These are phyloP conservation scores for Marchantia paleacea DNA, from an alignment of 225 moss, liverwort and hornwort genomes.

Conservation along the genomic window DNA sequence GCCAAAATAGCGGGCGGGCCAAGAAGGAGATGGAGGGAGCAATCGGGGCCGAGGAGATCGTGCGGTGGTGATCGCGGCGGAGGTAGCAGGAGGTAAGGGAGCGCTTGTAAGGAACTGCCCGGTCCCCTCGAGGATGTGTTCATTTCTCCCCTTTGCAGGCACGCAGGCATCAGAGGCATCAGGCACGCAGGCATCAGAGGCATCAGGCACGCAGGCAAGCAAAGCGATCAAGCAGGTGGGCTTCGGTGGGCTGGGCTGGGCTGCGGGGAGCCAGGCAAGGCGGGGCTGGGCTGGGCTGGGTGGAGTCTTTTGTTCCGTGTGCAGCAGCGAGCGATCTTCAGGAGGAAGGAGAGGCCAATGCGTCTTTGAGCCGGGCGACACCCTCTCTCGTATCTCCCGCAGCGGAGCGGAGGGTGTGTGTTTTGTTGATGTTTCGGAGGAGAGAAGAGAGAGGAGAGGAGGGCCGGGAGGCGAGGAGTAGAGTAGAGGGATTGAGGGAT, in stretches of 20 bases:
- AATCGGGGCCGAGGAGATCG: slow-evolving; percentile 8
- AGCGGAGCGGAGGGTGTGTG: slow-evolving; percentile 19
- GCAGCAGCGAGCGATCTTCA: neutral
- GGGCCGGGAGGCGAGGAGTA: neutral
- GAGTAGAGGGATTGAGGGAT: slow-evolving; percentile 3
- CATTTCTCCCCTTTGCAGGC: slow-evolving; percentile 3
- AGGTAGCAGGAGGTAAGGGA: slow-evolving; percentile 4
- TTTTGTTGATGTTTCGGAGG: neutral
- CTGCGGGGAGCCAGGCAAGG: neutral
- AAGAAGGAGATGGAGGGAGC: neutral
- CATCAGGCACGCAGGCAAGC: neutral
- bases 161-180: too few species aligned
- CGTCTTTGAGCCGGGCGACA: slow-evolving; percentile 19
- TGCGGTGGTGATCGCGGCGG: slow-evolving; percentile 16
- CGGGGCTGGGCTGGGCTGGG: neutral
- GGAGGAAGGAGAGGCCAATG: slow-evolving; percentile 8
- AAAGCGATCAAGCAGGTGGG: neutral
- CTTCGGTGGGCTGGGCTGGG: too few species aligned
- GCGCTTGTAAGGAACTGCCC: slow-evolving; percentile 17
- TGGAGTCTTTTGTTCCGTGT: neutral
- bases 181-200: neutral
- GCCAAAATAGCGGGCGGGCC: neutral
- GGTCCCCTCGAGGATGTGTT: slow-evolving; percentile 1
- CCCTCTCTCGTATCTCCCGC: slow-evolving; percentile 35
- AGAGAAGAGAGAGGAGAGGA: neutral